A percentile compares a stretch with the other conserved stretches of the same genome.
phyloP scores from a whole-genome alignment of 805 yeast species.

The Middelhovenomyces tepae region DNA sequence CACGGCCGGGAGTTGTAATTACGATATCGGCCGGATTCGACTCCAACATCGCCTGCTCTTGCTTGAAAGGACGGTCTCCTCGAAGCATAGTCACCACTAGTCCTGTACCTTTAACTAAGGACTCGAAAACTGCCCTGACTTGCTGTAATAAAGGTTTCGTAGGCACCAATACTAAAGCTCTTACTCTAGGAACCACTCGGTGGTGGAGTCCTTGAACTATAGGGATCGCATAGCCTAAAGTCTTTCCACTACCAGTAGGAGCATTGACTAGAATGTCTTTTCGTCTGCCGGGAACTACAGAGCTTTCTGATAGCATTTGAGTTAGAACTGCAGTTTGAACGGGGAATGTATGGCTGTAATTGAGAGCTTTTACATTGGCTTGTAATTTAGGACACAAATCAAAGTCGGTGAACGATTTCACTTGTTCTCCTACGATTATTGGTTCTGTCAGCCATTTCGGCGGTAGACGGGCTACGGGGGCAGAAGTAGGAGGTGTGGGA shows the following conservation, averaged over 20 bases:
- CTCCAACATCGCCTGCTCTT: slow-evolving; percentile 48
- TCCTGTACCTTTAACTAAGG: slow-evolving; percentile 57
- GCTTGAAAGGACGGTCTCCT: slow-evolving; percentile 47
- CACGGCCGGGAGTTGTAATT: slow-evolving; percentile 72
- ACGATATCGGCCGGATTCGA: slow-evolving; percentile 28
- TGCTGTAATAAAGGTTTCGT: slow-evolving; percentile 82
- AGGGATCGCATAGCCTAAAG: slow-evolving; percentile 82
- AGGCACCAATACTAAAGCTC: slow-evolving; percentile 80
- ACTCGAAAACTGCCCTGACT: slow-evolving; percentile 56
- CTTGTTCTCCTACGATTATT: slow-evolving; percentile 41
- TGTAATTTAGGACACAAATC: slow-evolving; percentile 20
- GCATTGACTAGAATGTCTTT: slow-evolving; percentile 80
- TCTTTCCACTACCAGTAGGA: slow-evolving; percentile 93
- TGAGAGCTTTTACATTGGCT: slow-evolving; percentile 37
- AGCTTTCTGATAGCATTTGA: slow-evolving; percentile 36
- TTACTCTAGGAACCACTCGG: slow-evolving; percentile 59
- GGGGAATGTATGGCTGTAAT: slow-evolving; percentile 56
- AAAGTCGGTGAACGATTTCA: slow-evolving; percentile 43
- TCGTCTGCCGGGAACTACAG: slow-evolving; percentile 27
- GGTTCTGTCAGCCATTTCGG: slow-evolving; percentile 65
- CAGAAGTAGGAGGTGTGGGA: no score
- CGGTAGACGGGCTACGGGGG: no score
- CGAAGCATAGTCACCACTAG: slow-evolving; percentile 51
- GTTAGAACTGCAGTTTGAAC: slow-evolving; percentile 66
- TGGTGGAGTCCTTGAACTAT: slow-evolving; percentile 56